phyloP scores from a whole-genome alignment of 1,284 basidiomycete genomes.

The Pseudozyma sp. region DNA sequence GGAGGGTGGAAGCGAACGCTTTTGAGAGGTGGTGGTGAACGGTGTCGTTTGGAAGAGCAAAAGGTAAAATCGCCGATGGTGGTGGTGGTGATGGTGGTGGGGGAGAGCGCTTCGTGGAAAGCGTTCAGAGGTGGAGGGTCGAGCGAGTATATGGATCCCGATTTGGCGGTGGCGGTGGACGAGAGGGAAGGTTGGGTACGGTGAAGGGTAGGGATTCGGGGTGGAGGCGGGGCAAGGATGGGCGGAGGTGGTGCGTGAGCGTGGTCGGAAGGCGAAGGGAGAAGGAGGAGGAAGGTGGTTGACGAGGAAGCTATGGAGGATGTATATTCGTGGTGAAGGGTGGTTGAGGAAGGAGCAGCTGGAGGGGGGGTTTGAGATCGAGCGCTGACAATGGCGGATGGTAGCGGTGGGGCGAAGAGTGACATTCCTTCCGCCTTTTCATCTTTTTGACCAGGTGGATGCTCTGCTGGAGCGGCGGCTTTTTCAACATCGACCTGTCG shows the following conservation, averaged over 20 bases:
- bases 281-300: neutral
- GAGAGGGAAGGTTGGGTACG: neutral
- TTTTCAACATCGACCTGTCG: neutral
- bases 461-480: neutral
- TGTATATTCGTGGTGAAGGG: neutral
- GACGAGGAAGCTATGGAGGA: neutral
- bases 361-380: neutral
- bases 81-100: neutral
- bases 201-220: slow-evolving; percentile 1
- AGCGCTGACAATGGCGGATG: slow-evolving; percentile 20
- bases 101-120: neutral
- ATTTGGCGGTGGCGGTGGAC: neutral
- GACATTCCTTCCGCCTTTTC: slow-evolving; percentile 3
- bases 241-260: neutral
- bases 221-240: neutral
- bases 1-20: slow-evolving; percentile 20
- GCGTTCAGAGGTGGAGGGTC: slow-evolving; percentile 1
- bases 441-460: neutral
- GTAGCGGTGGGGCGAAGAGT: slow-evolving; percentile 23
- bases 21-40: slow-evolving; percentile 9
- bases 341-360: neutral
- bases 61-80: neutral
- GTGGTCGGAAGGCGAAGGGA: neutral
- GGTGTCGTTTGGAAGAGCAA: neutral
- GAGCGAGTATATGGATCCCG: neutral